These are phyloP conservation scores for Bassia scoparia DNA, from an alignment of 148 eudicot genomes.

Conservation along the genomic window DNA sequence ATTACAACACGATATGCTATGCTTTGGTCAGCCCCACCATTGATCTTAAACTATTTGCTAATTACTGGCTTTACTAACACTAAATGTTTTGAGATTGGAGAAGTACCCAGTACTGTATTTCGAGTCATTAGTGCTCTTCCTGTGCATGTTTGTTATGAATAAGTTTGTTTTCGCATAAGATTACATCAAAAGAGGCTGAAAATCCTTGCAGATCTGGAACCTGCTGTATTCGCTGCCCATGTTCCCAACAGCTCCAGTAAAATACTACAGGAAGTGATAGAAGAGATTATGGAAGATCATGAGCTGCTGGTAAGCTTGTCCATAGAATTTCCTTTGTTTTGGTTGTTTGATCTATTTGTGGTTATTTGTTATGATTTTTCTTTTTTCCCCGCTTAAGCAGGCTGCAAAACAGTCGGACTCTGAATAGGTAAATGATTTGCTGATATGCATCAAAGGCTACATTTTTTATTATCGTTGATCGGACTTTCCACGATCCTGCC, in stretches of 20 bases:
- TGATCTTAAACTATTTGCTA: not conserved
- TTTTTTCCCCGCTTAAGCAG: constrained; percentile 12
- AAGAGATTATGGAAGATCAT: constrained; percentile 86
- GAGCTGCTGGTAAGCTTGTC: constrained; percentile 63
- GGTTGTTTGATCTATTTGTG: not conserved
- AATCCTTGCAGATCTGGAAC: constrained; percentile 52
- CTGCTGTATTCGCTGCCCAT: constrained; percentile 81
- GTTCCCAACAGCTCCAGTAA: constrained; percentile 83
- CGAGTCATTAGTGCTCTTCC: not conserved
- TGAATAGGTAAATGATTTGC: not conserved
- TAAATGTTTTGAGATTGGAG: not conserved
- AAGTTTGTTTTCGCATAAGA: not conserved
- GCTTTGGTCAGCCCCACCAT: not conserved
- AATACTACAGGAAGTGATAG: constrained; percentile 62
- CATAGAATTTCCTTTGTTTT: not conserved
- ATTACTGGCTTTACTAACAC: not conserved
- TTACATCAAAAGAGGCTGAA: not conserved
- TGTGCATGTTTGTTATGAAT: not conserved
- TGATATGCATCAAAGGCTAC: not conserved
- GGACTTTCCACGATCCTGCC: no score
- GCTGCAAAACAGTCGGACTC: constrained; percentile 5
- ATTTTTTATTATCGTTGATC: no score
- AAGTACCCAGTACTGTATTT: not conserved
- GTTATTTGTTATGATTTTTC: not conserved
- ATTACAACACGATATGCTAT: not conserved